Percentiles rank a stretch among this genome's conserved stretches.
Evolutionary conservation across 2,329 filamentous ascomycete species (phyloP).

Genomic region (Scorias spongiosa): DNA sequence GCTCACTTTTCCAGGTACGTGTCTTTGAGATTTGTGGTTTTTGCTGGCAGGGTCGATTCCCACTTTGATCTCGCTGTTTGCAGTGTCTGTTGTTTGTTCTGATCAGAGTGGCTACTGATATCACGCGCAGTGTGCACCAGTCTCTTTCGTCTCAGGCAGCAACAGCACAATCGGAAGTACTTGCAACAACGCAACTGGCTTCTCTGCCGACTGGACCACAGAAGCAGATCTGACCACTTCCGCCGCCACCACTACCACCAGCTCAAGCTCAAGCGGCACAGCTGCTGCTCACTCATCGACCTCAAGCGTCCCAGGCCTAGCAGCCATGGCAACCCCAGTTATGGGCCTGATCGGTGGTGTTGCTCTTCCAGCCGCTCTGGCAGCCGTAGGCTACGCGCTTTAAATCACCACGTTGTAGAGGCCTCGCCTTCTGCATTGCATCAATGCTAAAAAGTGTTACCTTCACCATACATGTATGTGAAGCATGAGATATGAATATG

Average conservation of each 20-base stretch:
- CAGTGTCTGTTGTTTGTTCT: background rate
- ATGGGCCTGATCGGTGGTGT: background rate
- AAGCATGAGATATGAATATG: too few relatives aligned
- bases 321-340: background rate
- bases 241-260: background rate
- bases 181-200: constrained; percentile 15
- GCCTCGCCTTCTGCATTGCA: too few relatives aligned
- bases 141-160: constrained; percentile 16
- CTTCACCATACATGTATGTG: too few relatives aligned
- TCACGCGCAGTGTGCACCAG: constrained; percentile 14
- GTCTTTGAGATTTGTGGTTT: background rate
- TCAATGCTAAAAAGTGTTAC: too few relatives aligned
- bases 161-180: constrained; percentile 13
- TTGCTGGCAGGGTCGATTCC: background rate
- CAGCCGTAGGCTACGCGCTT: too few relatives aligned
- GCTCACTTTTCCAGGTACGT: constrained; percentile 18
- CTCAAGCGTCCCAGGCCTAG: background rate
- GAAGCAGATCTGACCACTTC: background rate
- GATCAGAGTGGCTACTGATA: background rate
- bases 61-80: background rate
- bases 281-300: background rate
- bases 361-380: background rate
- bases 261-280: background rate
- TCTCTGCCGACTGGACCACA: constrained; percentile 11
- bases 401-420: too few relatives aligned